Evolutionary conservation across 352 stramenopile genomes (phyloP).

Genomic region (Elongisporangium undulatum): DNA sequence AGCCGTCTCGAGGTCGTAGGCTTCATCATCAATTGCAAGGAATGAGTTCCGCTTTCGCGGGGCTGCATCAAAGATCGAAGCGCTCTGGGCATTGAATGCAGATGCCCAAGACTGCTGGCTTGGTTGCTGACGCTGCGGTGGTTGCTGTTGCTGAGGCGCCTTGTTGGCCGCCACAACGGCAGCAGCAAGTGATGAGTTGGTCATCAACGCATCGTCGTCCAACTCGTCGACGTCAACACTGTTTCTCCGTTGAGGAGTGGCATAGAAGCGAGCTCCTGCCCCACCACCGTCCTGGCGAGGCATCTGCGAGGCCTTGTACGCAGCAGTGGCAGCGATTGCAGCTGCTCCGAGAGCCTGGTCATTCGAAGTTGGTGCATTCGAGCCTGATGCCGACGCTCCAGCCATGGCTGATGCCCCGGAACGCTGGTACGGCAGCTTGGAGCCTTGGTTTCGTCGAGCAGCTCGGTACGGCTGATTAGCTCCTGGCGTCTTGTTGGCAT

Average conservation of each 20-base stretch:
- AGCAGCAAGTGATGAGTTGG: slow-evolving; percentile 7
- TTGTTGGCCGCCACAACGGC: slow-evolving; percentile 4
- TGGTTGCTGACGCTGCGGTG: neutral
- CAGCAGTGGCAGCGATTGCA: slow-evolving; percentile 5
- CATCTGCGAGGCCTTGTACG: slow-evolving; percentile 5
- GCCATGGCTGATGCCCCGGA: neutral
- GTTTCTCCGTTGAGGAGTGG: slow-evolving; percentile 11
- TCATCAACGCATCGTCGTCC: slow-evolving; percentile 23
- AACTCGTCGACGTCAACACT: slow-evolving; percentile 34
- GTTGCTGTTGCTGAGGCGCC: neutral
- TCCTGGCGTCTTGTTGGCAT: neutral
- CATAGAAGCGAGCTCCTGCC: slow-evolving; percentile 13
- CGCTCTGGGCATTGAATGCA: slow-evolving; percentile 9
- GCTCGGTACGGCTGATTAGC: neutral
- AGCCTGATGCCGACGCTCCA: neutral
- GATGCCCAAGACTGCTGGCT: slow-evolving; percentile 5
- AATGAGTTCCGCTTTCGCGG: neutral
- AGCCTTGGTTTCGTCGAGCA: neutral
- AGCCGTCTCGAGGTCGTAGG: neutral
- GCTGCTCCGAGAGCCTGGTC: neutral
- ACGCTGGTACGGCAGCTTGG: neutral
- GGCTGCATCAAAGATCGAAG: slow-evolving; percentile 5
- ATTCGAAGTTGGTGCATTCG: neutral
- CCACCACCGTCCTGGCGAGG: slow-evolving; percentile 6
- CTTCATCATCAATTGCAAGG: neutral